A percentile compares a stretch with the other conserved stretches of the same genome.
Evolutionary conservation across 192 early-diverging fungal species (phyloP).

Genomic region (Nowakowskiella sp.): DNA sequence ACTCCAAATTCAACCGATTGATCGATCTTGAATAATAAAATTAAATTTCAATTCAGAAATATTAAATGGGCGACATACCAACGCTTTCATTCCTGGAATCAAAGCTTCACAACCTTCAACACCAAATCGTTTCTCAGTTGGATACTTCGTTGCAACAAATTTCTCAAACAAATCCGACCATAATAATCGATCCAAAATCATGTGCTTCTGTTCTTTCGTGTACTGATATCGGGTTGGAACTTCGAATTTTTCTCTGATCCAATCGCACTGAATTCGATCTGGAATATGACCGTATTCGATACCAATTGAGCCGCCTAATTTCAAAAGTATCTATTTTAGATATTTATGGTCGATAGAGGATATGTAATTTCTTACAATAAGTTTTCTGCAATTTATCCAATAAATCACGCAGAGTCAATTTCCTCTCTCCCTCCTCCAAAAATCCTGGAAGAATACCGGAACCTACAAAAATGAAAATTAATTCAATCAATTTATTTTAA

Average conservation of each 20-base stretch:
- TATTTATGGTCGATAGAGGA: constrained; percentile 4
- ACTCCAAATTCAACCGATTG: no score
- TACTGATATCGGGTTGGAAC: constrained; percentile 84
- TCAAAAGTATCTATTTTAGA: neutral
- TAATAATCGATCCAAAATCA: constrained; percentile 92
- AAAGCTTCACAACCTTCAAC: constrained; percentile 95
- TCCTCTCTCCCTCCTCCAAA: constrained; percentile 53
- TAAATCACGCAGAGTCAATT: constrained; percentile 86
- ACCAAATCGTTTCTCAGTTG: constrained; percentile 95
- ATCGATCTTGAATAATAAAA: neutral
- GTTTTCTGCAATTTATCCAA: constrained; percentile 69
- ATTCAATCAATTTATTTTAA: constrained; percentile 13
- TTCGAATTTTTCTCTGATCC: constrained; percentile 89
- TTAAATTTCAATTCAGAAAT: neutral
- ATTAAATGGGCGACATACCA: no score
- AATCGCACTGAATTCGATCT: constrained; percentile 92
- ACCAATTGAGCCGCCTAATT: constrained; percentile 68
- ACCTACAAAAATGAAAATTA: constrained; percentile 44
- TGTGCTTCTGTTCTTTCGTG: constrained; percentile 77
- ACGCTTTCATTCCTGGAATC: constrained; percentile 96
- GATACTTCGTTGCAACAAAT: constrained; percentile 94
- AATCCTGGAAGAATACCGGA: constrained; percentile 92
- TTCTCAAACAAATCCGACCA: constrained; percentile 97
- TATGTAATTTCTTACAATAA: constrained; percentile 60
- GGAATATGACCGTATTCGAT: constrained; percentile 98